Evolutionary conservation across 2,329 filamentous ascomycete genomes (phyloP), one percentile per base, ranked within the genome.

Genomic region (Escovopsis sp.): DNA sequence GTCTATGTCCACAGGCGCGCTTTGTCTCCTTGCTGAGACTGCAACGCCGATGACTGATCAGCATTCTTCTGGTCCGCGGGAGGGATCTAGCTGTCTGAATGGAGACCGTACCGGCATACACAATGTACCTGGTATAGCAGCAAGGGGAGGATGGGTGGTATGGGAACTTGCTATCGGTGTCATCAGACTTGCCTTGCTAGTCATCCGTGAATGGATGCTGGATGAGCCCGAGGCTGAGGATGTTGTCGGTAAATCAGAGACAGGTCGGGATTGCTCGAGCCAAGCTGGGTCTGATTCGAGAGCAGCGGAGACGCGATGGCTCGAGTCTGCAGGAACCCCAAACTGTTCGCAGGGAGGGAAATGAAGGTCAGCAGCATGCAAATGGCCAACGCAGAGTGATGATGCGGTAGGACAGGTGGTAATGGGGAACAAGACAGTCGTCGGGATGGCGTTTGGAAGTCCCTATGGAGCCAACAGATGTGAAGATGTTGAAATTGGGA

Each of bases 311-410:
- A 23, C 25, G 31, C 35, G 29, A 33, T 34, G 27, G 25, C 35
- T n/a, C 25, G 28, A 31, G 31, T 40, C 39, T 47, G 44, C 45
- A 47, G 38, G 40, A 39, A 39, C 31, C 41, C 40, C 34, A 39
- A 42, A 36, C 39, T 41, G 31, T 43, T 46, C 33, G 34, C 33
- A 45, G 41, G 36, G 41, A 48, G 43, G 39, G 41, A 44, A 41
- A 47, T 43, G 40, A 45, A 40, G 36, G 38, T 46, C 39, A 43
- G 44, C 41, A 39, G 16, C 27, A 33, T 33, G 17, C 28, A 36
- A 31, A 31, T 33, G 17, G 27, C 26, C 31, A 27, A 21, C 17
- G 17, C 21, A 27, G 15, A 33, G 31, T 29, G 13, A 31, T 16
- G 21, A 28, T 19, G 27, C 26, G 27, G n/a, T 35, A 27, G 34